These are phyloP conservation scores for Sporothrix inflata DNA, from an alignment of 2,329 filamentous ascomycete genomes.

Conservation along the genomic window DNA sequence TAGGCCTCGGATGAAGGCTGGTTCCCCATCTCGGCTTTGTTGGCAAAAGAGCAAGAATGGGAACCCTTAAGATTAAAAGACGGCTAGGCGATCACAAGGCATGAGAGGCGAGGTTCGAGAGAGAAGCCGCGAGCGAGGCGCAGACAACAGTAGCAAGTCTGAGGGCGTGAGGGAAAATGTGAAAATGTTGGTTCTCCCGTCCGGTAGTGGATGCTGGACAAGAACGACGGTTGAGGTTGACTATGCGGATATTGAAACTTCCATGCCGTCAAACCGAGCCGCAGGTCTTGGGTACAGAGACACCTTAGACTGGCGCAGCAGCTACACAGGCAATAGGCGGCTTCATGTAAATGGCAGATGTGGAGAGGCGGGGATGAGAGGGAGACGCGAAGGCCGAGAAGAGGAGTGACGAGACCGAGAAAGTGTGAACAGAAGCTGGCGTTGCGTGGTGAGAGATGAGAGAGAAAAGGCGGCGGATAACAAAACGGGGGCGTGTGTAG, in stretches of 20 bases:
- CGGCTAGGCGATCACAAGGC: slow-evolving; percentile 32
- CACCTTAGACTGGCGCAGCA: slow-evolving; percentile 27
- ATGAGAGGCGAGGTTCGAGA: slow-evolving; percentile 22
- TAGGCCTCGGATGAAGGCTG: slow-evolving; percentile 51
- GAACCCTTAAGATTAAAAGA: slow-evolving; percentile 17
- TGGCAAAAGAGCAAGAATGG: slow-evolving; percentile 29
- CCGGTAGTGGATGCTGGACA: slow-evolving; percentile 6
- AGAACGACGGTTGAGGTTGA: slow-evolving; percentile 39
- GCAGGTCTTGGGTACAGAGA: slow-evolving; percentile 36
- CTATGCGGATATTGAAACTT: slow-evolving; percentile 45
- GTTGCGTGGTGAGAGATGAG: neutral
- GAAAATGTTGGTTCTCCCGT: slow-evolving; percentile 14
- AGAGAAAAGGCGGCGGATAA: neutral
- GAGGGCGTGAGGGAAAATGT: neutral
- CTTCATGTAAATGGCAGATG: slow-evolving; percentile 37
- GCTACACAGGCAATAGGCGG: slow-evolving; percentile 33
- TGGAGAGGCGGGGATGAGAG: neutral
- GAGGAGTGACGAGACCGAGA: neutral
- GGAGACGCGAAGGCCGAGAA: neutral
- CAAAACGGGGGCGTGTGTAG: slow-evolving; percentile 15
- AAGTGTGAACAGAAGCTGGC: neutral
- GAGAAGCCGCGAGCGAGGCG: neutral
- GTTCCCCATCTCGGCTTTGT: slow-evolving; percentile 53
- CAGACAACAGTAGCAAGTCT: neutral
- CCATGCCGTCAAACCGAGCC: slow-evolving; percentile 46